These are phyloP conservation scores for Iris macrosiphon DNA, from an alignment of 106 monocot genomes.

Conservation along the genomic window DNA sequence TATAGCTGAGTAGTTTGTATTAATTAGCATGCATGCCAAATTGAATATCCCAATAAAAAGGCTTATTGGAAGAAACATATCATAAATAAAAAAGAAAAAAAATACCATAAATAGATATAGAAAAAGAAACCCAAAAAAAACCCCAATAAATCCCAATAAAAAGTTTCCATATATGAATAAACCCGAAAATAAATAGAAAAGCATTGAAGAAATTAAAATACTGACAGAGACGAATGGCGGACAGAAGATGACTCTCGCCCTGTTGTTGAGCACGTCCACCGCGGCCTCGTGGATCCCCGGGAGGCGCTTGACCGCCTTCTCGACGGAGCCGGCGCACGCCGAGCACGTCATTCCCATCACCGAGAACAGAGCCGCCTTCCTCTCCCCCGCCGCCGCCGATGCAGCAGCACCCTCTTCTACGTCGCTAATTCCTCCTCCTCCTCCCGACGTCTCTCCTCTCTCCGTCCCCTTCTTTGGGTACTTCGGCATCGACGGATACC, in stretches of 20 bases:
- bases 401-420: background rate
- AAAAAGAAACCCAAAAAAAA: background rate
- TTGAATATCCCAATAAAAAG: too few relatives aligned
- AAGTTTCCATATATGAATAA: too few relatives aligned
- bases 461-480: conserved; percentile 34
- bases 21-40: too few relatives aligned
- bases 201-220: background rate
- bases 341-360: conserved; percentile 78
- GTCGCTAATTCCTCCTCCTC: background rate
- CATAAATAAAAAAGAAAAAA: background rate
- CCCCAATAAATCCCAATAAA: background rate
- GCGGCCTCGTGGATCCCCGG: conserved; percentile 80
- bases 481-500: conserved; percentile 78
- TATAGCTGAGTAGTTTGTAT: too few relatives aligned
- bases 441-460: background rate
- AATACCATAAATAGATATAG: background rate
- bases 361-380: conserved; percentile 33
- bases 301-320: conserved; percentile 81
- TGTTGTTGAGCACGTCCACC: conserved; percentile 65
- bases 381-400: conserved; percentile 6
- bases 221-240: conserved; percentile 64
- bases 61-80: too few relatives aligned
- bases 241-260: conserved; percentile 66
- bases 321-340: conserved; percentile 79
- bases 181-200: too few relatives aligned